Evolutionary conservation across 352 stramenopile species (phyloP).

Genomic region (Elongisporangium undulatum): DNA sequence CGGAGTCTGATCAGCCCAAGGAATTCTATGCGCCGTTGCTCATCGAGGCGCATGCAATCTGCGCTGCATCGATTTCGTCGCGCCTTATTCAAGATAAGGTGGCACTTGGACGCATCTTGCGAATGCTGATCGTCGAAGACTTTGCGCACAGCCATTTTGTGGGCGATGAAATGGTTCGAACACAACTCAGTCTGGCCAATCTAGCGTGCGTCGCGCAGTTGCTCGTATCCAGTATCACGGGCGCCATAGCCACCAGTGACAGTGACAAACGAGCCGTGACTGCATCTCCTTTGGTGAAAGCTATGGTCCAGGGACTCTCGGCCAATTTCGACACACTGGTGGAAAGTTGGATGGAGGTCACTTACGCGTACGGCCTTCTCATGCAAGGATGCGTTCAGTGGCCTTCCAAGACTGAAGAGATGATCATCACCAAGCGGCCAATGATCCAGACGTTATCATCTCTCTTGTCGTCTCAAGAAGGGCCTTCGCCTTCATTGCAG

Average conservation of each 20-base stretch:
- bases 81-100: slow-evolving; percentile 73
- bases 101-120: slow-evolving; percentile 57
- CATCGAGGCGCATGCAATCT: slow-evolving; percentile 65
- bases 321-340: slow-evolving; percentile 29
- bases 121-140: slow-evolving; percentile 48
- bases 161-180: slow-evolving; percentile 53
- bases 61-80: slow-evolving; percentile 38
- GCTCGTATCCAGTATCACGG: slow-evolving; percentile 33
- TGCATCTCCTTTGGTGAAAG: slow-evolving; percentile 42
- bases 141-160: slow-evolving; percentile 62
- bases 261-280: slow-evolving; percentile 14
- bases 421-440: slow-evolving; percentile 8
- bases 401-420: slow-evolving; percentile 9
- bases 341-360: slow-evolving; percentile 52
- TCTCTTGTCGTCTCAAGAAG: slow-evolving; percentile 10
- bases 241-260: slow-evolving; percentile 20
- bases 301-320: slow-evolving; percentile 44
- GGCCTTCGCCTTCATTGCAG: slow-evolving; percentile 8
- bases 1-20: slow-evolving; percentile 14
- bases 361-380: slow-evolving; percentile 31
- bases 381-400: slow-evolving; percentile 44
- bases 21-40: slow-evolving; percentile 67
- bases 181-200: slow-evolving; percentile 53
- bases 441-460: slow-evolving; percentile 22
- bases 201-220: slow-evolving; percentile 56